These are phyloP conservation scores for barrel medic (Medicago truncatula) DNA, from an alignment of 306 rosid genomes.

Conservation along the genomic window MtrunA17r5.0-ANR NC_053049.1:41505001-41505500, in stretches of 20 bases:
- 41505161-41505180: constrained; percentile 73
- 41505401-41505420: constrained; percentile 33
- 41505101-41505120: background rate
- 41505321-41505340: constrained; percentile 66
- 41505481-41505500: constrained; percentile 46
- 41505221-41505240: constrained; percentile 66
- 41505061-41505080: background rate
- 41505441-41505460: constrained; percentile 45
- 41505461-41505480: constrained; percentile 32
- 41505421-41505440: background rate
- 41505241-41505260: constrained; percentile 82
- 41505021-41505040: background rate
- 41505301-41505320: constrained; percentile 81
- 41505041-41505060: background rate
- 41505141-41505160: constrained; percentile 56
- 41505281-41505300: constrained; percentile 72
- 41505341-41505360: constrained; percentile 78
- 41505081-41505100: background rate
- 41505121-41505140: background rate
- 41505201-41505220: constrained; percentile 74
- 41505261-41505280: constrained; percentile 66
- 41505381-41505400: constrained; percentile 36
- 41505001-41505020: background rate
- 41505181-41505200: constrained; percentile 79
- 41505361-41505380: constrained; percentile 14